Conservation (phyloP, 108 stramenopile genomes). For the Nitzschia inconspicua region DNA sequence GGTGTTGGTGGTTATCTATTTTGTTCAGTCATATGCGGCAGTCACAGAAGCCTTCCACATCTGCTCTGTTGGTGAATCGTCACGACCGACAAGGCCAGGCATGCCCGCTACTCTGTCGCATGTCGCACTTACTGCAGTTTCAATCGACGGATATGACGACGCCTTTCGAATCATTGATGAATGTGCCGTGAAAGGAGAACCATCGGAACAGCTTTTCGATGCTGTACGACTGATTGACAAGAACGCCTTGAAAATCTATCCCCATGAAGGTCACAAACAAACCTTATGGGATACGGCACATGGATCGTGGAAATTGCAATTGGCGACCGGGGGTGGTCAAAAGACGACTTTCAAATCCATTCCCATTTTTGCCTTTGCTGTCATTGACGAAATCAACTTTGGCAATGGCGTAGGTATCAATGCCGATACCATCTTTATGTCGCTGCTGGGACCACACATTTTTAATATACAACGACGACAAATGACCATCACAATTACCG, state of each 20-base stretch:
- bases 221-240: constrained; percentile 58
- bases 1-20: too few relatives aligned
- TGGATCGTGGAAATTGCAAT: constrained; percentile 57
- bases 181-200: constrained; percentile 33
- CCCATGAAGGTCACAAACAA: constrained; percentile 31
- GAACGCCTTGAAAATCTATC: constrained; percentile 51
- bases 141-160: constrained; percentile 36
- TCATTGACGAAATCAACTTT: constrained; percentile 56
- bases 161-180: constrained; percentile 47
- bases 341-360: constrained; percentile 48
- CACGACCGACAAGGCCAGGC: too few relatives aligned
- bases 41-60: too few relatives aligned
- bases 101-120: too few relatives aligned
- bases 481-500: constrained; percentile 59
- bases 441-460: constrained; percentile 51
- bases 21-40: too few relatives aligned
- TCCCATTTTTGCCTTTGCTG: constrained; percentile 66
- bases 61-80: too few relatives aligned
- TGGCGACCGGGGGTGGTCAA: constrained; percentile 55
- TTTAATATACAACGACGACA: constrained; percentile 41
- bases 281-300: constrained; percentile 49
- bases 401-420: constrained; percentile 60
- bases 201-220: constrained; percentile 43
- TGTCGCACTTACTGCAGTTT: too few relatives aligned
- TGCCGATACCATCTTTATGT: constrained; percentile 39